These are phyloP conservation scores for Volutella citrinella DNA, from an alignment of 2,329 filamentous ascomycete genomes.

Conservation along the genomic window DNA sequence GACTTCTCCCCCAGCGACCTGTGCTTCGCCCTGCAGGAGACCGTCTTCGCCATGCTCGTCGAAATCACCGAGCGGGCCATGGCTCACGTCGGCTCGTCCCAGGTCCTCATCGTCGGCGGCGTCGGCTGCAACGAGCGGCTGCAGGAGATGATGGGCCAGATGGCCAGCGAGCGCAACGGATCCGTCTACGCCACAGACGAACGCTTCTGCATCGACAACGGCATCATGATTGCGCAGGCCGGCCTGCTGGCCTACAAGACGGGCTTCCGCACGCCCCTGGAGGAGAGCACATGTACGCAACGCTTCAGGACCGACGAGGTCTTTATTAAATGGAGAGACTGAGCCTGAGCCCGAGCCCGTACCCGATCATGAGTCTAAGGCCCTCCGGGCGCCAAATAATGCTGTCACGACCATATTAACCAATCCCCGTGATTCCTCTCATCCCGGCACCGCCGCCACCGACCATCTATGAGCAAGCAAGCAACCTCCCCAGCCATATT, in stretches of 20 bases:
- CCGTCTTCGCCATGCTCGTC: slow-evolving; percentile 93
- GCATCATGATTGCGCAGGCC: slow-evolving; percentile 99
- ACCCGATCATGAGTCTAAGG: too few relatives aligned
- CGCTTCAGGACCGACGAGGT: slow-evolving; percentile 82
- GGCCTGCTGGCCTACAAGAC: slow-evolving; percentile 81
- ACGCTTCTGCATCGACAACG: slow-evolving; percentile 97
- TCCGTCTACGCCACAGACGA: slow-evolving; percentile 95
- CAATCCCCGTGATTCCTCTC: too few relatives aligned
- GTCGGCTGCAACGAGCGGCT: slow-evolving; percentile 93
- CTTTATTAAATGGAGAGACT: slow-evolving; percentile 74
- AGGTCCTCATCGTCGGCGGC: slow-evolving; percentile 93
- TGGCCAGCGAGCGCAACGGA: slow-evolving; percentile 85
- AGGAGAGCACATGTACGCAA: slow-evolving; percentile 82
- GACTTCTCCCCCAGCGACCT: slow-evolving; percentile 78
- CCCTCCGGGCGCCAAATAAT: too few relatives aligned
- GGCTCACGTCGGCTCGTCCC: slow-evolving; percentile 88
- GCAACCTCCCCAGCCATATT: too few relatives aligned
- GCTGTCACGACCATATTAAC: too few relatives aligned
- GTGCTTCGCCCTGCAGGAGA: slow-evolving; percentile 94
- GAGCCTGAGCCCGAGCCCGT: slow-evolving; percentile 16
- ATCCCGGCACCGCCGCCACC: too few relatives aligned
- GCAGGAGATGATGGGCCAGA: slow-evolving; percentile 97
- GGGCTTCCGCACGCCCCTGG: slow-evolving; percentile 72
- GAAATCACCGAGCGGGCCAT: slow-evolving; percentile 98
- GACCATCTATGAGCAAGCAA: too few relatives aligned